These are phyloP conservation scores for Blastobotrys elegans DNA, from an alignment of 1,139 yeast genomes.

Conservation along the genomic window DNA sequence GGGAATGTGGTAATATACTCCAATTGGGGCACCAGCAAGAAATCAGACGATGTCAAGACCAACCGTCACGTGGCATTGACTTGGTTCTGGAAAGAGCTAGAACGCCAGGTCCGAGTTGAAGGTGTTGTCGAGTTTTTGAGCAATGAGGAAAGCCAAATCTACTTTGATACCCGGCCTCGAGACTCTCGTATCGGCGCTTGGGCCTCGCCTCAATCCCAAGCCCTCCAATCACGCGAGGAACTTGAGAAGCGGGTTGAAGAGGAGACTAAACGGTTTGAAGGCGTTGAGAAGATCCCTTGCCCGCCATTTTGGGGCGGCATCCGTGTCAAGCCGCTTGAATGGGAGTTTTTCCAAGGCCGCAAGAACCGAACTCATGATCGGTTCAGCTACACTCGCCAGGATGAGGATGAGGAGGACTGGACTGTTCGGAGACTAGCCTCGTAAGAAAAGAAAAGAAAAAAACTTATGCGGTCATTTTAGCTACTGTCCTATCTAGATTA, in stretches of 20 bases:
- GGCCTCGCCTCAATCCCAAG: constrained; percentile 85
- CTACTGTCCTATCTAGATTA: constrained; percentile 7
- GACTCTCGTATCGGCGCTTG: constrained; percentile 95
- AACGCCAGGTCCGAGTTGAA: constrained; percentile 90
- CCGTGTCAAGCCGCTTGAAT: constrained; percentile 77
- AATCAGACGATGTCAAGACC: constrained; percentile 60
- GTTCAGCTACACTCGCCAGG: constrained; percentile 60
- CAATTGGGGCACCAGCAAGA: constrained; percentile 85
- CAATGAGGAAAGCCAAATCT: constrained; percentile 68
- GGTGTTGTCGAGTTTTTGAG: constrained; percentile 73
- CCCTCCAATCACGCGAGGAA: constrained; percentile 52
- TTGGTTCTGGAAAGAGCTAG: constrained; percentile 90
- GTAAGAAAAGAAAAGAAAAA: constrained; percentile 25
- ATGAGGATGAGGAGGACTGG: constrained; percentile 47
- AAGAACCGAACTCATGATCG: constrained; percentile 87
- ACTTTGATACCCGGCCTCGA: constrained; percentile 82
- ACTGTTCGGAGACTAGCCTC: constrained; percentile 69
- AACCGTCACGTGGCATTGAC: constrained; percentile 79
- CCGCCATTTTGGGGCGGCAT: constrained; percentile 97
- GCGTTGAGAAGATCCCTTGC: constrained; percentile 61
- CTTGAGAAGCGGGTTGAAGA: constrained; percentile 49
- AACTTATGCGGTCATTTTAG: constrained; percentile 1
- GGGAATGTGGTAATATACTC: constrained; percentile 84
- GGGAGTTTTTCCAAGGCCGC: constrained; percentile 98
- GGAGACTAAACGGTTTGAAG: constrained; percentile 54